A percentile compares a stretch with the other conserved stretches of the same genome.
These are phyloP conservation scores for Kodamaea nitidulidarum DNA, from an alignment of 805 yeast genomes.

Conservation along the genomic window DNA sequence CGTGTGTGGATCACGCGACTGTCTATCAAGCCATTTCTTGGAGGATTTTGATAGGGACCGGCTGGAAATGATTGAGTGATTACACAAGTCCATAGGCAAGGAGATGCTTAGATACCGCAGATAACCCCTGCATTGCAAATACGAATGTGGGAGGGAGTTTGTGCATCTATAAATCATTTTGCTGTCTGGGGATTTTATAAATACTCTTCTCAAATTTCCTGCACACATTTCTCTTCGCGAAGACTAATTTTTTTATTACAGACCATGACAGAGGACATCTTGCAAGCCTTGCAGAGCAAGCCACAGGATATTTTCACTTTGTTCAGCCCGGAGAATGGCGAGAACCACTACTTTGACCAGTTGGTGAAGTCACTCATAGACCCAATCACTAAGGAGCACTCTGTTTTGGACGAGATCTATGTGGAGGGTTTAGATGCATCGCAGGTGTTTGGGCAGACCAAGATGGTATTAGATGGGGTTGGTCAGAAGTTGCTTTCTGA, in stretches of 20 bases:
- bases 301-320: slow-evolving; percentile 25
- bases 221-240: slow-evolving; percentile 5
- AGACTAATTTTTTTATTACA: slow-evolving; percentile 3
- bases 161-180: too few relatives aligned
- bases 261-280: slow-evolving; percentile 20
- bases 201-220: too few relatives aligned
- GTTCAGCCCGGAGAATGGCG: slow-evolving; percentile 12
- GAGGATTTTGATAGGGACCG: slow-evolving; percentile 47
- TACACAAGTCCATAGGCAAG: neutral
- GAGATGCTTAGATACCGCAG: too few relatives aligned
- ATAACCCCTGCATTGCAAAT: too few relatives aligned
- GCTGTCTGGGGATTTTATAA: too few relatives aligned
- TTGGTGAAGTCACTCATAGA: slow-evolving; percentile 52
- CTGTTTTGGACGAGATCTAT: slow-evolving; percentile 76
- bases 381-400: slow-evolving; percentile 48
- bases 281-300: slow-evolving; percentile 18
- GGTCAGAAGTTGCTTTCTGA: slow-evolving; percentile 58
- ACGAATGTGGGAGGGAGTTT: neutral
- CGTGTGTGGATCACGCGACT: slow-evolving; percentile 59
- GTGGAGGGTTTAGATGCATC: slow-evolving; percentile 84
- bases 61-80: neutral
- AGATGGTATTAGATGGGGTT: slow-evolving; percentile 76
- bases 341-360: slow-evolving; percentile 21
- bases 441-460: slow-evolving; percentile 92
- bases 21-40: slow-evolving; percentile 71